Base-by-base conservation (phyloP, 1,284 basidiomycete species). In the Cutaneotrichosporon arboriforme region DNA sequence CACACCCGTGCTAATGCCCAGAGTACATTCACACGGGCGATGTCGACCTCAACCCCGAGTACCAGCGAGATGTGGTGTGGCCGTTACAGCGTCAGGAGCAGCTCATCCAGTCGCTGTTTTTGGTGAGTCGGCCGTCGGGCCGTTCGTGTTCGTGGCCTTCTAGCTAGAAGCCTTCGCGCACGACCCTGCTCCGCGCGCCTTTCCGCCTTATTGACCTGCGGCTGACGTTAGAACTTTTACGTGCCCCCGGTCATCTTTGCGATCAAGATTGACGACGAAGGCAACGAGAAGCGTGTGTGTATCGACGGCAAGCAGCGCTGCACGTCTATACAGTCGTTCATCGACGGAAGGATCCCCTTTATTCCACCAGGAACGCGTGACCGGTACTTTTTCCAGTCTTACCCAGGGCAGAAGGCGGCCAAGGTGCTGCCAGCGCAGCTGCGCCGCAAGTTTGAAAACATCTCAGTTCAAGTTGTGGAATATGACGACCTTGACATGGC, bases 261-360 rank as follows among this genome's bases (percentile, higher is more conserved):
- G 3, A 17, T 41, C 22, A 23, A 52, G 21, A 37, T 20, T 17
- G 46, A 58, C 15, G 49, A 57, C 9, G 58, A 58, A 21, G 43
- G 43, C 33, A 14, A 34, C 18, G 63, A 68, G n/a, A 50, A 14
- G 15, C 63, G 65, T 15, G 54, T 65, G 12, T 71, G 69, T 46
- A 72, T 75, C 54, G 73, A 75, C 53, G 73, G 73, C 46, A 75
- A 75, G 51, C 73, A 75, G 48, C 64, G 73, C 31, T 70, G 69
- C 46, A 68, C 71, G 0, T 64, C 69, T 3, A 67, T 75, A 45
- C 13, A 51, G 15, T 20, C 51, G 8, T 73, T 75, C 52, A 70
- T 73, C 58, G 62, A 63, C 42, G 73, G 73, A 38, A 52, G 62
- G 41, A 67, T 72, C 34, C 67, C 66, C 10, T 70, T 65, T 57